Evolutionary conservation across 345 rosid genomes (phyloP), one percentile per base, ranked within the genome.

Genomic region (Arabidopsis arenosa): DNA sequence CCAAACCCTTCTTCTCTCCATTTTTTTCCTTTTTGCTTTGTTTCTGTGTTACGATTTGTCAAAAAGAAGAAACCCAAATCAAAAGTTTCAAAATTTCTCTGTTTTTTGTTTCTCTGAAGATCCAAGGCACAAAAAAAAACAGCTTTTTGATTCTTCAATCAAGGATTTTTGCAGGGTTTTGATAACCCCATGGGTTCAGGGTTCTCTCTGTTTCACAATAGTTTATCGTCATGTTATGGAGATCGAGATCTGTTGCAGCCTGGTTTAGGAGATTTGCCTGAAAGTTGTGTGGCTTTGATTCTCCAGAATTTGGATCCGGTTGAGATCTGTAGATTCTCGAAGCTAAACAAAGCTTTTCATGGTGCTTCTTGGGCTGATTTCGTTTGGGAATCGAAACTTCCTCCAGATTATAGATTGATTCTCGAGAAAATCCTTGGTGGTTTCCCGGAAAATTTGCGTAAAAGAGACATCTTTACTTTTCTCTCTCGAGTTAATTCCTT

Each of bases 281-380:
- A 96, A 73, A 66, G 89, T 43, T 91, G 96, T 40, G 97, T 86
- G 43, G 99, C 99, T 44, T 74, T 63, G 76, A 74, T 93, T 65
- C 68, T 96, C 30, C 82, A 55, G 62, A 65, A 78, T 82, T 75
- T 96, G 83, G 96, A 88, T 77, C 98, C 99, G 0, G 85, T 83
- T 6, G 96, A 96, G 84, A 91, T 96, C 53, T 91, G 96, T 62
- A 86, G 84, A 78, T 75, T 93, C 75, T 89, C 92, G 0, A 82
- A 62, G 66, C 83, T 96, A 12, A 93, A 89, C 79, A 84, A 85
- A 18, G 92, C 98, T 39, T 96, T 89, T 72, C 91, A 87, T 57
- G 86, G 93, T 4, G 99, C 99, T 44, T 96, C 98, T 0, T 86
- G 88, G 91, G 99, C 98, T 62, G 98, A 96, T 84, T 83, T 83